Conservation (phyloP, 257 asterid genomes). For the Rauvolfia tetraphylla region DNA sequence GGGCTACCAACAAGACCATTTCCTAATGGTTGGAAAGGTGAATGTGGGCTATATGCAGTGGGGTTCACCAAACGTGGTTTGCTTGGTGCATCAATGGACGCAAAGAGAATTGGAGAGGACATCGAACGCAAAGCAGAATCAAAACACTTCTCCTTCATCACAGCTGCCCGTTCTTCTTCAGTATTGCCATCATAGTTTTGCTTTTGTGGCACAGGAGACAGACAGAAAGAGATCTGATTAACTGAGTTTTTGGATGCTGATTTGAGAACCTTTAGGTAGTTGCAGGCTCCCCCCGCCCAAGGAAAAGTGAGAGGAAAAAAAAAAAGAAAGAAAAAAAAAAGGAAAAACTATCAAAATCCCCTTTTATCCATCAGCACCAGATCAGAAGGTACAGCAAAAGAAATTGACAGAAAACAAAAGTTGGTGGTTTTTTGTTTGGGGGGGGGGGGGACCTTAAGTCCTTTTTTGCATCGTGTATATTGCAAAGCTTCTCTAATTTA, state of each 20-base stretch:
- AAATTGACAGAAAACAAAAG: not conserved
- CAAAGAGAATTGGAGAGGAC: slow-evolving; percentile 72
- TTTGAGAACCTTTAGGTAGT: not conserved
- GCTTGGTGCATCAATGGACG: slow-evolving; percentile 94
- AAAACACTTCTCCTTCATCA: slow-evolving; percentile 2
- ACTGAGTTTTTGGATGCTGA: not conserved
- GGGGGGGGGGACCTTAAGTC: not conserved
- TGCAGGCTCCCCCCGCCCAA: not conserved
- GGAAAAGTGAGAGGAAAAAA: not conserved
- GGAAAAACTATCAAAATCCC: slow-evolving; percentile 2
- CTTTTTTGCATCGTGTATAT: not conserved
- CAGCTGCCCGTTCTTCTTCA: slow-evolving; percentile 1
- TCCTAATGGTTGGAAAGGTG: slow-evolving; percentile 97
- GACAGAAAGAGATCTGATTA: not conserved
- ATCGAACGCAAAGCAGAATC: slow-evolving; percentile 28
- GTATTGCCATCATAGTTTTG: not conserved
- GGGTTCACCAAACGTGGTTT: slow-evolving; percentile 99
- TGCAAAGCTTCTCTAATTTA: slow-evolving; percentile 1
- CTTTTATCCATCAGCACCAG: not conserved
- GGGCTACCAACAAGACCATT: slow-evolving; percentile 87
- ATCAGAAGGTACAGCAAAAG: too few relatives aligned
- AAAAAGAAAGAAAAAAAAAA: not conserved
- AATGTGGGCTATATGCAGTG: slow-evolving; percentile 80
- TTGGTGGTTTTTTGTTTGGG: slow-evolving; percentile 1
- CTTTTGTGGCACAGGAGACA: not conserved